Conservation (phyloP, 2,329 filamentous ascomycete species). For the Ophiognomonia clavigignenti-juglandacearum region DNA sequence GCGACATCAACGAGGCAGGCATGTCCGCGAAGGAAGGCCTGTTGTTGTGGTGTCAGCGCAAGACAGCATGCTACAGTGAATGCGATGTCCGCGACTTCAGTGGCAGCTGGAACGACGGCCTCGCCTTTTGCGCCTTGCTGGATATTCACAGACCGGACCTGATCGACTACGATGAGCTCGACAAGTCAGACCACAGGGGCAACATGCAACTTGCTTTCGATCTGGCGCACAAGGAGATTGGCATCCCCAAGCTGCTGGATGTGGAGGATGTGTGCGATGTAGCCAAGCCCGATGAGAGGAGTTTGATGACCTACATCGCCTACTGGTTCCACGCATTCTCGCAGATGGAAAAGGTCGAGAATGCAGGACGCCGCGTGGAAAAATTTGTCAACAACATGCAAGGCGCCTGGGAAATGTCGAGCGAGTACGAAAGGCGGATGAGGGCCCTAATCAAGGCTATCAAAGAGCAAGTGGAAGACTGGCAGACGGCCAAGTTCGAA, state of each 20-base stretch:
- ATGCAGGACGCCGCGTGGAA: constrained; percentile 90
- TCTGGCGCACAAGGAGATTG: constrained; percentile 92
- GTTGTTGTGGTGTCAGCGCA: constrained; percentile 94
- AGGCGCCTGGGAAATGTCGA: constrained; percentile 99
- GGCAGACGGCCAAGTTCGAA: constrained; percentile 78
- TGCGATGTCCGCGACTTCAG: constrained; percentile 96
- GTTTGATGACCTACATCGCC: constrained; percentile 98
- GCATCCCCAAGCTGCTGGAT: constrained; percentile 90
- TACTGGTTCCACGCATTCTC: constrained; percentile 99
- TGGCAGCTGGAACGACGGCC: constrained; percentile 93
- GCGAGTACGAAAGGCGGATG: constrained; percentile 89
- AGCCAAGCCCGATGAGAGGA: constrained; percentile 89
- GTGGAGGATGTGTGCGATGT: constrained; percentile 98
- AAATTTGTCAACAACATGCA: constrained; percentile 99
- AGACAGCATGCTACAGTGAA: constrained; percentile 97
- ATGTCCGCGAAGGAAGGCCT: constrained; percentile 96
- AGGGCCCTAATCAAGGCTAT: constrained; percentile 73
- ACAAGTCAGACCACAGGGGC: constrained; percentile 88
- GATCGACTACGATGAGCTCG: constrained; percentile 92
- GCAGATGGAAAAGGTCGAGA: constrained; percentile 97
- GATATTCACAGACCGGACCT: too few species aligned
- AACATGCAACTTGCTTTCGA: constrained; percentile 99
- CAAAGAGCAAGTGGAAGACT: constrained; percentile 64
- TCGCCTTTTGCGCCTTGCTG: too few species aligned
- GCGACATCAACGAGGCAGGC: constrained; percentile 96